A percentile compares a stretch with the other conserved stretches of the same genome.
Conservation (phyloP, 352 stramenopile genomes). For the Blastocystis sp. region DNA sequence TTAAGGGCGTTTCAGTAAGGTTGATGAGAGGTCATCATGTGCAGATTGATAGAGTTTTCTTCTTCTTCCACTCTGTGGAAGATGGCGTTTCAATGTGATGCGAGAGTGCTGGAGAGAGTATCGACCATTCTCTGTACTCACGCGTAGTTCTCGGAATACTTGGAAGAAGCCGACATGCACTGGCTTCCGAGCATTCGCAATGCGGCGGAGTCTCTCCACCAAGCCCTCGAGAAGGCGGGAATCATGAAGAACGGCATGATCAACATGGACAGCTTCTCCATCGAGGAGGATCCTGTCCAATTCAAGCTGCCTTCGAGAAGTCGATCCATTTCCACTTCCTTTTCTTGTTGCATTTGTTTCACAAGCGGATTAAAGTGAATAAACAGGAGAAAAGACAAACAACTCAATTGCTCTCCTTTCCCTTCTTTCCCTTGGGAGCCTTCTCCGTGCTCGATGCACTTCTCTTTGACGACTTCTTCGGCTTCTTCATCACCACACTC, state of each 20-base stretch:
- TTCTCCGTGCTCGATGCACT: background rate
- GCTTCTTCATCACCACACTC: constrained; percentile 15
- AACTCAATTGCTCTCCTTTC: background rate
- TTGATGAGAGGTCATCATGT: background rate
- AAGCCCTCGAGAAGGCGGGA: constrained; percentile 21
- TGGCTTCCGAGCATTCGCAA: constrained; percentile 36
- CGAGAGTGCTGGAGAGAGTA: constrained; percentile 38
- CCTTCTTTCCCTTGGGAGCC: background rate
- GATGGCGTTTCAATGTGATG: constrained; percentile 37
- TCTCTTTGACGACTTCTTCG: background rate
- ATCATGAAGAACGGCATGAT: constrained; percentile 59
- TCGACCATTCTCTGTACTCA: background rate
- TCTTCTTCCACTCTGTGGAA: constrained; percentile 32
- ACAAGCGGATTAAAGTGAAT: background rate
- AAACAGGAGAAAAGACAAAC: background rate
- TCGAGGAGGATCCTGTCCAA: background rate
- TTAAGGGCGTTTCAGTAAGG: constrained; percentile 28
- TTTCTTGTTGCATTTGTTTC: background rate
- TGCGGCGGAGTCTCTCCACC: constrained; percentile 21
- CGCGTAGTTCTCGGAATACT: constrained; percentile 22
- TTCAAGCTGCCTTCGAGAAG: background rate
- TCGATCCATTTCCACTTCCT: constrained; percentile 4
- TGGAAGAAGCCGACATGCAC: constrained; percentile 57
- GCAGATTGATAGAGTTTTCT: constrained; percentile 3
- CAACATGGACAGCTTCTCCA: constrained; percentile 44